Base-by-base conservation (phyloP, 257 asterid species). In the Salvia hispanica region DNA sequence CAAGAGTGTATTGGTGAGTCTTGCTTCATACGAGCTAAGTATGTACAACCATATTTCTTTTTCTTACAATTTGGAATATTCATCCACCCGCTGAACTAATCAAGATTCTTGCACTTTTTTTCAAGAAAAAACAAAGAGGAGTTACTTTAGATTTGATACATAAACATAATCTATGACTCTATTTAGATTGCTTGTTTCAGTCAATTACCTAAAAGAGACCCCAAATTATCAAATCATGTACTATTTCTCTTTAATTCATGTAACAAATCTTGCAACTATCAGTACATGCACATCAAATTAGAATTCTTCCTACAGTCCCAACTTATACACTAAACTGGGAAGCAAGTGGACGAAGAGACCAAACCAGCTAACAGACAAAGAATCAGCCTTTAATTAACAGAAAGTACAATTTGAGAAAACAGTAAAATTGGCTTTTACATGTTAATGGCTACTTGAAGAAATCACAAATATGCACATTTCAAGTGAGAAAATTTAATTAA, bases 61-160 rank as follows among this genome's bases (percentile, higher is more conserved):
- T 48, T 7, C 15, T 40, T 40, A 66, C 52, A 52, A 37, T n/a
- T 7, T 21, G 62, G 54, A 63, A 46, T 42, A 21, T 33, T 42
- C 72, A 67, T 54, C 55, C 72, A 11, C 43, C 45, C 10, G 33
- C 9, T 15, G 25, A 28, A 25, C 9, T 9, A 25, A 14, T 53
- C 34, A 54, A 54, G 28, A 67, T 31, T 50, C 46, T 69, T 37
- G 51, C 40, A 58, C 39, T 16, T 25, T 25, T 15, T 46, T 21
- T 50, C 6, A 33, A 69, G 59, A n/a, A n/a, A 46, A 47, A 34
- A 46, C 21, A 40, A n/a, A 16, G 3, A 37, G 13, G 45, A 15
- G 25, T 34, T 9, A 13, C 34, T 34, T 58, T 10, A 14, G 9
- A 47, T n/a, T 48, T 42, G 31, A 31, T 7, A 33, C 2, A 42